phyloP scores from a whole-genome alignment of 192 early-diverging fungal genomes.

The Rhizoclosmatium sp. region DNA sequence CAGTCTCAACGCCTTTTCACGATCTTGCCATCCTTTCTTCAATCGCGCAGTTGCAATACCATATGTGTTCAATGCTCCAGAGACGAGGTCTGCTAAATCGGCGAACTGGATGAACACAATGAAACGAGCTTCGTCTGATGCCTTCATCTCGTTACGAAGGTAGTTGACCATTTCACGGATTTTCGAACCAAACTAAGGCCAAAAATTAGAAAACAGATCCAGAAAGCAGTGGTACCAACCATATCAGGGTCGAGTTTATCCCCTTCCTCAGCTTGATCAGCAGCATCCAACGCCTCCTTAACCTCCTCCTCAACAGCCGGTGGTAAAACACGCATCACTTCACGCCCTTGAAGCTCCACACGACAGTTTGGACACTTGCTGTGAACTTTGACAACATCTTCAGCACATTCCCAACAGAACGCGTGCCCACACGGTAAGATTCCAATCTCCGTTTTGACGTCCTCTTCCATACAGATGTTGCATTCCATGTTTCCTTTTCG shows the following conservation, averaged over 20 bases:
- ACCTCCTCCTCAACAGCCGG: slow-evolving; percentile 16
- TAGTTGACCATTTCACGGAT: slow-evolving; percentile 31
- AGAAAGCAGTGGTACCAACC: not conserved
- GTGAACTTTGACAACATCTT: not conserved
- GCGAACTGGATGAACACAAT: slow-evolving; percentile 31
- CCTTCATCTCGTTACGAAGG: slow-evolving; percentile 6
- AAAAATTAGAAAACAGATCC: not conserved
- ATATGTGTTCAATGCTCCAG: slow-evolving; percentile 21
- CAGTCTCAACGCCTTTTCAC: slow-evolving; percentile 23
- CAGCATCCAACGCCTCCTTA: not conserved
- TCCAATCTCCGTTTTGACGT: not conserved
- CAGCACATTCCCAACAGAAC: slow-evolving; percentile 23
- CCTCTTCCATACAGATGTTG: slow-evolving; percentile 21
- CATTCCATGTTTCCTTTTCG: slow-evolving; percentile 2
- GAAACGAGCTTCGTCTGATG: not conserved
- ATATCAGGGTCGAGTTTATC: slow-evolving; percentile 9
- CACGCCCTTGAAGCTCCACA: not conserved
- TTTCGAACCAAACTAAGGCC: slow-evolving; percentile 30
- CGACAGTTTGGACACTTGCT: slow-evolving; percentile 10
- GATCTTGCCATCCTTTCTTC: slow-evolving; percentile 1
- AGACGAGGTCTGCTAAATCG: slow-evolving; percentile 24
- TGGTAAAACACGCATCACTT: slow-evolving; percentile 13
- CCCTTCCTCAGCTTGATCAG: not conserved
- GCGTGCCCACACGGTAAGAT: slow-evolving; percentile 22
- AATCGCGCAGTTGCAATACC: slow-evolving; percentile 24